Evolutionary conservation across 805 yeast species (phyloP).

Genomic region (Wickerhamiella kurtzmanii): DNA sequence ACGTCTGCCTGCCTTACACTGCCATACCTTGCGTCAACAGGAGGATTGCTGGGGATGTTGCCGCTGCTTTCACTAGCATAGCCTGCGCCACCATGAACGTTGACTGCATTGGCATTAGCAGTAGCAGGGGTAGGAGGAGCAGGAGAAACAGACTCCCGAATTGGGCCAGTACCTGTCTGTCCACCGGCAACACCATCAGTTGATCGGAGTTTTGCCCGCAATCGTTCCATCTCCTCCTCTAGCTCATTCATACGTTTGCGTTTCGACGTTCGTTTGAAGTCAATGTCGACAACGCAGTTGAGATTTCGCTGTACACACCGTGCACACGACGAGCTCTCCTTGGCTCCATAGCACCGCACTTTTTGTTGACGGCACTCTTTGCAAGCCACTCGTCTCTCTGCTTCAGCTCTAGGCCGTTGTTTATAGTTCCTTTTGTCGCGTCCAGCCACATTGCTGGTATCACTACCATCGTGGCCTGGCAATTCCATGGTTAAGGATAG

Average conservation of each 20-base stretch:
- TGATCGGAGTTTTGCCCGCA: slow-evolving; percentile 31
- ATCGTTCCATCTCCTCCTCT: slow-evolving; percentile 63
- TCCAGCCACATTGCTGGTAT: too few species aligned
- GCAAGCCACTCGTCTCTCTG: slow-evolving; percentile 42
- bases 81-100: too few species aligned
- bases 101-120: too few species aligned
- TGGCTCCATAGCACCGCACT: slow-evolving; percentile 30
- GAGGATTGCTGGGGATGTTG: background rate
- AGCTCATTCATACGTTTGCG: slow-evolving; percentile 37
- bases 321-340: slow-evolving; percentile 60
- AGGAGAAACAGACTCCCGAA: too few species aligned
- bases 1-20: too few species aligned
- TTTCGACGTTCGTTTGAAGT: slow-evolving; percentile 80
- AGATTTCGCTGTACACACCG: slow-evolving; percentile 62
- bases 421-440: background rate
- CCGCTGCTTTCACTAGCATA: too few species aligned
- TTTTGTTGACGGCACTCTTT: slow-evolving; percentile 95
- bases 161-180: too few species aligned
- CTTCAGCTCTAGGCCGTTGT: background rate
- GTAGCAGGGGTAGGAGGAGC: too few species aligned
- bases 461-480: too few species aligned
- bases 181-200: too few species aligned
- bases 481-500: background rate
- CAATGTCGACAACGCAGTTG: slow-evolving; percentile 60
- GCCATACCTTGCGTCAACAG: too few species aligned